Conservation (phyloP, 257 asterid species). For the Nicotiana tomentosiformis region DNA sequence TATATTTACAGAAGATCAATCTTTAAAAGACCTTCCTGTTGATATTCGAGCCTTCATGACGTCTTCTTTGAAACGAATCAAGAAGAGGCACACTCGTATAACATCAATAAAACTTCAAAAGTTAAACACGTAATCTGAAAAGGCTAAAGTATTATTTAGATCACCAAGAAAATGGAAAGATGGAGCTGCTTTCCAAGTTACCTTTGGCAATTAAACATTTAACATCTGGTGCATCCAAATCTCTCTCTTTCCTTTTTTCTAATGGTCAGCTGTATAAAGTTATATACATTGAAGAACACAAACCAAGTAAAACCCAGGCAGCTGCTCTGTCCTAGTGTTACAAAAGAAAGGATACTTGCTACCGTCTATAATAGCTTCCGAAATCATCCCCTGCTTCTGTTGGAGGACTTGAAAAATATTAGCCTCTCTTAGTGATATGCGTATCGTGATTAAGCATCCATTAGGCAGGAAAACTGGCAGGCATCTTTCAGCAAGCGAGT, state of each 20-base stretch:
- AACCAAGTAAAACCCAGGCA: slow-evolving; percentile 10
- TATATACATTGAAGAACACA: slow-evolving; percentile 32
- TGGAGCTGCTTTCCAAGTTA: slow-evolving; percentile 15
- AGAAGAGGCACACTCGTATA: neutral
- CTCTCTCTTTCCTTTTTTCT: slow-evolving; percentile 2
- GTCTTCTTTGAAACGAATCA: neutral
- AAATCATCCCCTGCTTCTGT: neutral
- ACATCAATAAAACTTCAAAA: neutral
- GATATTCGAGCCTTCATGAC: neutral
- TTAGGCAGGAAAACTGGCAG: neutral
- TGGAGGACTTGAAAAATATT: neutral
- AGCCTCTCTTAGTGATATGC: neutral
- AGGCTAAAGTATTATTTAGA: slow-evolving; percentile 6
- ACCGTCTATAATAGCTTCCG: slow-evolving; percentile 3
- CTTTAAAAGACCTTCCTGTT: neutral
- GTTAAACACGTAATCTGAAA: neutral
- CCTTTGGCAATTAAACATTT: neutral
- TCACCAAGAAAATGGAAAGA: slow-evolving; percentile 12
- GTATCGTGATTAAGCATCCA: neutral
- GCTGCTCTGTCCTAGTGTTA: neutral
- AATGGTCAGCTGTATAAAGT: slow-evolving; percentile 20
- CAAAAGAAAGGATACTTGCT: slow-evolving; percentile 13
- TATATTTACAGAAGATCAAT: neutral
- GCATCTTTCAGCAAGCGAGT: neutral
- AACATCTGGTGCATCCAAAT: neutral